Evolutionary conservation across 2,329 filamentous ascomycete species (phyloP).

Genomic region (Fusarium transvaalense): DNA sequence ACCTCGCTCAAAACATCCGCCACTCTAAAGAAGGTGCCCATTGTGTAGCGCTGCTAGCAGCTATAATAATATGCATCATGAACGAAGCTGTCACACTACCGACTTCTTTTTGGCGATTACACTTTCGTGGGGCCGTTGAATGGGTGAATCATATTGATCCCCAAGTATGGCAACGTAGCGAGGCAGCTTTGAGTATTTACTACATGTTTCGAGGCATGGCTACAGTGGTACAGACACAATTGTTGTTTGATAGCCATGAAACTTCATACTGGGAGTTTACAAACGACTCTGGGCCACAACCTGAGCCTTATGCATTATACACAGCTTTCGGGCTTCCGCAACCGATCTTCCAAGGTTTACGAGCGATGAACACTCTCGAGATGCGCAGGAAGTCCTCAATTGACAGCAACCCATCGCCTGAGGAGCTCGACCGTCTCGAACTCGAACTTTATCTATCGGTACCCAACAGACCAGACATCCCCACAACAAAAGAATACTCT

Average conservation of each 20-base stretch:
- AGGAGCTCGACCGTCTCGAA: conserved; percentile 41
- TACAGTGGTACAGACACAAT: conserved; percentile 39
- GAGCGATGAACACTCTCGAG: conserved; percentile 37
- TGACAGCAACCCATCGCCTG: background rate
- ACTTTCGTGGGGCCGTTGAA: conserved; percentile 44
- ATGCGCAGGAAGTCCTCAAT: conserved; percentile 28
- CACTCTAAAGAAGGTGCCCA: conserved; percentile 41
- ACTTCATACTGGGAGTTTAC: conserved; percentile 38
- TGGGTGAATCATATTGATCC: conserved; percentile 48
- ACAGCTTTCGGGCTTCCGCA: conserved; percentile 41
- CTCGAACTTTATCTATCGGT: conserved; percentile 41
- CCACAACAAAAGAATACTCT: conserved; percentile 29
- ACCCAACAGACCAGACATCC: conserved; percentile 31
- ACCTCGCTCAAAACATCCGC: conserved; percentile 43
- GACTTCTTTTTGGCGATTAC: conserved; percentile 42
- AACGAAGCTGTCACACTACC: conserved; percentile 46
- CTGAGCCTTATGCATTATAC: conserved; percentile 39
- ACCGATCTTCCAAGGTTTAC: conserved; percentile 39
- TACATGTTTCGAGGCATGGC: conserved; percentile 47
- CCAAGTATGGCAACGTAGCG: conserved; percentile 42
- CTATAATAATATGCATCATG: conserved; percentile 43
- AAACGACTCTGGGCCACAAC: conserved; percentile 40
- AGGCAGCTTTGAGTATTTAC: conserved; percentile 41
- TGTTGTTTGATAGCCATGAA: conserved; percentile 37
- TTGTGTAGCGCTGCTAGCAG: conserved; percentile 40